Evolutionary conservation across 2,329 filamentous ascomycete genomes (phyloP).

Genomic region (Lachnellula subtilissima): DNA sequence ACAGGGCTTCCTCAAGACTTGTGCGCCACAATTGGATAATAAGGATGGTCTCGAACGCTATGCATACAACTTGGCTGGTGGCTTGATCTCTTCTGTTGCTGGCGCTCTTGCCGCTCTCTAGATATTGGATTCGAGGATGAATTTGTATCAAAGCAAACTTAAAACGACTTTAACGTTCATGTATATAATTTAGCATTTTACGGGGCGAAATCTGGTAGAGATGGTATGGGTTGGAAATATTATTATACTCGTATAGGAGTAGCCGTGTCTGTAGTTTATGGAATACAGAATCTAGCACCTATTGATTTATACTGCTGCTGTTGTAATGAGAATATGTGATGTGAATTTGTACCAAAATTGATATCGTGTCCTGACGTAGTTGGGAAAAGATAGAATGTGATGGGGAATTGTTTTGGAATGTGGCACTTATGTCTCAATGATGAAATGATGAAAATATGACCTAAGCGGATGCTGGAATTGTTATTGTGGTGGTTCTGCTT

Average conservation of each 20-base stretch:
- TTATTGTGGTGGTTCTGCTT: too few species aligned
- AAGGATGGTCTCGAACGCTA: constrained; percentile 36
- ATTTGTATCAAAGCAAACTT: neutral
- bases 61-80: constrained; percentile 36
- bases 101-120: too few species aligned
- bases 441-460: neutral
- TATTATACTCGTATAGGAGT: neutral
- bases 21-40: constrained; percentile 39
- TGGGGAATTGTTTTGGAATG: neutral
- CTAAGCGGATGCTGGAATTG: too few species aligned
- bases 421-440: neutral
- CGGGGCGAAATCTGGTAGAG: neutral
- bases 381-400: too few species aligned
- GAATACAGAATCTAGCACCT: neutral
- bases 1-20: constrained; percentile 37
- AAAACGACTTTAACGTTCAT: neutral
- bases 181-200: neutral
- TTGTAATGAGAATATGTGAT: neutral
- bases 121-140: constrained; percentile 1
- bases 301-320: neutral
- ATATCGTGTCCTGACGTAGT: too few species aligned
- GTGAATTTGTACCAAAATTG: too few species aligned
- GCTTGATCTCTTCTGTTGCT: constrained; percentile 20
- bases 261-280: neutral
- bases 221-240: neutral